Percentiles rank a stretch among this genome's conserved stretches.
Conservation (phyloP, 1,284 basidiomycete species). For the Cystobasidiaceae sp. region DNA sequence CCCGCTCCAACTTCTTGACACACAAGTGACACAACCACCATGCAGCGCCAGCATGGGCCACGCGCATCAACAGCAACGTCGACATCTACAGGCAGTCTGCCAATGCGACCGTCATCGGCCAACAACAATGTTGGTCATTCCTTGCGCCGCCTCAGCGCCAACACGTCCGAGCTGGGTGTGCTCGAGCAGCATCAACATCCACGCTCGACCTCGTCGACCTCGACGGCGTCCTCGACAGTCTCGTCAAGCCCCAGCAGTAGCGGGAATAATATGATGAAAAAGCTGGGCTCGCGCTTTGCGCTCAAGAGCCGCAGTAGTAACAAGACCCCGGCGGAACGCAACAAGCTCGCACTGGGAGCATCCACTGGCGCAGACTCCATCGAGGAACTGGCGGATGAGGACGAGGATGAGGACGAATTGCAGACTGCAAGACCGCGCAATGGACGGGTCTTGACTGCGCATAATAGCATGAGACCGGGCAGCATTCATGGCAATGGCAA, state of each 20-base stretch:
- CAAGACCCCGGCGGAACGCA: not conserved
- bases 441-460: not conserved
- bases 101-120: not conserved
- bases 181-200: no score
- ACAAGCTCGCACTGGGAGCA: not conserved
- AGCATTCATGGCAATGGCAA: no score
- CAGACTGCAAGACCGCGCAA: conserved; percentile 4
- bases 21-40: no score
- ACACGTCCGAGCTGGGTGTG: conserved; percentile 2
- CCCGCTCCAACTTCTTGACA: no score
- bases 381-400: conserved; percentile 5
- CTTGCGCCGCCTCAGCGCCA: not conserved
- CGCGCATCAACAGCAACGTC: not conserved
- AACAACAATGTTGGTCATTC: conserved; percentile 7
- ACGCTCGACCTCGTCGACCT: no score
- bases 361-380: not conserved
- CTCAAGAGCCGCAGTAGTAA: not conserved
- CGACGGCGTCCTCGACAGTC: no score
- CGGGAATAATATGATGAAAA: conserved; percentile 8
- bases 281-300: conserved; percentile 3
- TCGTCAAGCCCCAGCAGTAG: not conserved
- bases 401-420: not conserved
- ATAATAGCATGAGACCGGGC: no score
- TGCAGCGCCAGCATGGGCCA: not conserved
- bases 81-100: conserved; percentile 1